Conservation (phyloP, 768 basidiomycete species). For the Lactifluus echinatus region DNA sequence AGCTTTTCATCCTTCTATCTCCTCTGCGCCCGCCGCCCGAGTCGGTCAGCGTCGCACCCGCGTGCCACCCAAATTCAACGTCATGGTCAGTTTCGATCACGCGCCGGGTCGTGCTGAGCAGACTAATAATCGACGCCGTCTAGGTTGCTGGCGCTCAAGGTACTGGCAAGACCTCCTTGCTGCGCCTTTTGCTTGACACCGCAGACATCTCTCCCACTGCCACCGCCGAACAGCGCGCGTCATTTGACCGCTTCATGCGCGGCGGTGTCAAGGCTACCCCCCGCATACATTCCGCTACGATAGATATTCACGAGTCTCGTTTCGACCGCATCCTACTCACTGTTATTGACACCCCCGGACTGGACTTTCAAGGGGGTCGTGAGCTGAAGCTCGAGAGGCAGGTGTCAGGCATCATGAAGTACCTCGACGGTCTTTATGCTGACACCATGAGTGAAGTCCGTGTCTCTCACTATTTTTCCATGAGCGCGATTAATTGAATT, state of each 20-base stretch:
- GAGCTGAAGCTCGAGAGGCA: constrained; percentile 76
- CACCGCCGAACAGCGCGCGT: constrained; percentile 62
- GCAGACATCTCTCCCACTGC: constrained; percentile 73
- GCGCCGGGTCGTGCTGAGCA: neutral
- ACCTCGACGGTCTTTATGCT: constrained; percentile 72
- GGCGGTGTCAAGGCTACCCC: constrained; percentile 53
- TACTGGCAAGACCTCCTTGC: constrained; percentile 78
- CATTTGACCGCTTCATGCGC: constrained; percentile 56
- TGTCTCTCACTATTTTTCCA: constrained; percentile 6
- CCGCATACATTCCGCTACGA: constrained; percentile 54
- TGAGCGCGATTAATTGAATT: neutral
- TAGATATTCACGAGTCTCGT: constrained; percentile 79
- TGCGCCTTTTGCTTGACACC: constrained; percentile 75
- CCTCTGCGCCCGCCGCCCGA: constrained; percentile 33
- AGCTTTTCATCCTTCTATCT: constrained; percentile 39
- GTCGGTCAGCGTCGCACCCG: constrained; percentile 58
- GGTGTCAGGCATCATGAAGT: constrained; percentile 64
- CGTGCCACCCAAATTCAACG: constrained; percentile 70
- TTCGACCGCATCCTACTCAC: constrained; percentile 72
- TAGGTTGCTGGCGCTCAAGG: constrained; percentile 75
- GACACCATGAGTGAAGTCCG: constrained; percentile 82
- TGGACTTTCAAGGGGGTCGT: constrained; percentile 64
- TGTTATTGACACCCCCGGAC: constrained; percentile 79
- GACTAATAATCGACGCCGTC: neutral
- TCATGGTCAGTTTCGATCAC: constrained; percentile 52